Base-by-base conservation (phyloP, 805 yeast species). In the Saccharomycopsis javanensis region DNA sequence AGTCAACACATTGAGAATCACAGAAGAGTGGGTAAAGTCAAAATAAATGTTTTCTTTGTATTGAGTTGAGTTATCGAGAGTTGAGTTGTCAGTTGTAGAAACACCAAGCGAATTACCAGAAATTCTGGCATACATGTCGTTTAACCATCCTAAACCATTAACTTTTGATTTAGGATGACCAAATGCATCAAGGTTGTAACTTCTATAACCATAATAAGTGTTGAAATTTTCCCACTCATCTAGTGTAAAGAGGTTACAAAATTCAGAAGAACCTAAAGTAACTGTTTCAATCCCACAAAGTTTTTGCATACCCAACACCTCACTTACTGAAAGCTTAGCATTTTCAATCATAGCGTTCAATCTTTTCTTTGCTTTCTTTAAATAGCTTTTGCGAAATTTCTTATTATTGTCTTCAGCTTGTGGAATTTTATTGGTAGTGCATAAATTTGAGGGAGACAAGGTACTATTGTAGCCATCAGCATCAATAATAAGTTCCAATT, bases 281-380 rank as follows among this genome's bases (percentile, higher is more conserved):
- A 86, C 86, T 50, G 86, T 70, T 68, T 88, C 96, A 67, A 75
- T 87, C 1, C 87, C 89, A 71, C 95, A 86, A 70, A 81, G 76
- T 15, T 75, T 72, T 64, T 85, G 81, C 62, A 86, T 64, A 23
- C 67, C 68, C 42, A 67, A 69, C 27, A 82, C 78, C 64, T 88
- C 92, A 7, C 27, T 27, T 2, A 28, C 13, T 15, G 25, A 7
- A 23, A 54, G 27, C 27, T 54, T 16, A 1, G 30, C 34, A 2
- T 81, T 83, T 3, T 81, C 80, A 33, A 48, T 27, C 45, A 31
- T 51, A 3, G 25, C 25, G 27, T 46, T 50, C 46, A 54, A 31
- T 28, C 53, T 45, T 5, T 54, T 38, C 13, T 27, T 46, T 10
- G 57, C 53, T 4, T 46, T n/a, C 3, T 28, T 20, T 25, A 54